Conservation (phyloP, 306 rosid genomes). For the Abrus pulchellus region DNA sequence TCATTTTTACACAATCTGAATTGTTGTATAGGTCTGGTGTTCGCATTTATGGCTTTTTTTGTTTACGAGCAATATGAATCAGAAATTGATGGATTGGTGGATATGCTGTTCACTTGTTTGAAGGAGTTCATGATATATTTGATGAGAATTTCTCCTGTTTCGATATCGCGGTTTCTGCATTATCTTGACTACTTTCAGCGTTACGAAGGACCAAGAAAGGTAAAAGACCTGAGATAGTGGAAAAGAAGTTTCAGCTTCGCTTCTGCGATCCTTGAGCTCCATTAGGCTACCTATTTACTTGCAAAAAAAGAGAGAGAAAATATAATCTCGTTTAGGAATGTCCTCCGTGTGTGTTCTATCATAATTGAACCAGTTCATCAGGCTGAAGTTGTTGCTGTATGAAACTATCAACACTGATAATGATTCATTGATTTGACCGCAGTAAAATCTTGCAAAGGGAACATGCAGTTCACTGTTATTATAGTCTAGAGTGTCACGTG, state of each 20-base stretch:
- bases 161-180: constrained; percentile 48
- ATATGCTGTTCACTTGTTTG: constrained; percentile 43
- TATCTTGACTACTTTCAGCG: constrained; percentile 25
- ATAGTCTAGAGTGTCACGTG: not conserved
- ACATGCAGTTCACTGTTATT: too few relatives aligned
- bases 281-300: constrained; percentile 29
- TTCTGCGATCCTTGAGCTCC: constrained; percentile 31
- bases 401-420: constrained; percentile 1
- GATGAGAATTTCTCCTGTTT: constrained; percentile 57
- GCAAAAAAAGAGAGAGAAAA: constrained; percentile 11
- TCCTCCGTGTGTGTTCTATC: not conserved
- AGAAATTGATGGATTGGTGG: constrained; percentile 65
- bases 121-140: constrained; percentile 51
- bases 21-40: constrained; percentile 66
- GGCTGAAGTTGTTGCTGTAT: constrained; percentile 38
- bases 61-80: constrained; percentile 84
- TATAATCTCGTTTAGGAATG: constrained; percentile 23
- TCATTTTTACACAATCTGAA: constrained; percentile 25
- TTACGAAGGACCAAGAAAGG: constrained; percentile 33
- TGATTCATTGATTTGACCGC: not conserved
- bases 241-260: constrained; percentile 41
- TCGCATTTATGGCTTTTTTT: constrained; percentile 78
- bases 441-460: not conserved
- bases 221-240: constrained; percentile 50
- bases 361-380: constrained; percentile 21